Evolutionary conservation across 345 rosid species (phyloP).

Genomic region (Rhodamnia rubescens): DNA sequence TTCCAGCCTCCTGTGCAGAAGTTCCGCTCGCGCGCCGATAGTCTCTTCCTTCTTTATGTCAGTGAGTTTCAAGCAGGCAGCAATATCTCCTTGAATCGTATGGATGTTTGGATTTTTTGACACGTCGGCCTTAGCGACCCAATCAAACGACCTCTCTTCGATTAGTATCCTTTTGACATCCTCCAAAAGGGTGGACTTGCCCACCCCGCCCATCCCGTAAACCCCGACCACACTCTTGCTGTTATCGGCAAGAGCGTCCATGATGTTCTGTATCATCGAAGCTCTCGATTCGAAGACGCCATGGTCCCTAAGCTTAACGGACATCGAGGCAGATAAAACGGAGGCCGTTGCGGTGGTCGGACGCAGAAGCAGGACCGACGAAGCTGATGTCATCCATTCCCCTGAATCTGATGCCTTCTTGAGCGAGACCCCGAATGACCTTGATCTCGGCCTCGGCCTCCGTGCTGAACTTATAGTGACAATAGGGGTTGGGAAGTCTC

Average conservation of each 20-base stretch:
- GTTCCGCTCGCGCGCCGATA: rapidly evolving
- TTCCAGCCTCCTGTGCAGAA: neutral
- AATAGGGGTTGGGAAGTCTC: neutral
- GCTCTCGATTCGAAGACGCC: neutral
- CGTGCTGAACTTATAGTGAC: neutral
- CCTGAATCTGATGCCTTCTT: neutral
- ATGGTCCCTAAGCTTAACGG: neutral
- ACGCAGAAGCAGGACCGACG: neutral
- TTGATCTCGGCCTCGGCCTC: neutral
- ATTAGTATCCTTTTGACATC: neutral
- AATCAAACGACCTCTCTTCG: neutral
- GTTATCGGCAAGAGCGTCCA: neutral
- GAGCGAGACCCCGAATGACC: neutral
- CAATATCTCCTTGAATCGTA: neutral
- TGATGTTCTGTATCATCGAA: neutral
- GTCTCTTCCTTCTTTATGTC: neutral
- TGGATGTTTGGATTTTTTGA: neutral
- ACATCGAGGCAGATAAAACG: neutral
- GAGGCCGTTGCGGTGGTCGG: neutral
- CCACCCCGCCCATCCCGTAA: neutral
- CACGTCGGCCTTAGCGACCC: neutral
- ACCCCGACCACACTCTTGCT: neutral
- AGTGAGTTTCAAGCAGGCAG: neutral
- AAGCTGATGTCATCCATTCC: neutral
- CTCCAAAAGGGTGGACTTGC: neutral